A percentile compares a stretch with the other conserved stretches of the same genome.
These are phyloP conservation scores for Candida coquimbonensis DNA, from an alignment of 805 yeast species.

Conservation along the genomic window DNA sequence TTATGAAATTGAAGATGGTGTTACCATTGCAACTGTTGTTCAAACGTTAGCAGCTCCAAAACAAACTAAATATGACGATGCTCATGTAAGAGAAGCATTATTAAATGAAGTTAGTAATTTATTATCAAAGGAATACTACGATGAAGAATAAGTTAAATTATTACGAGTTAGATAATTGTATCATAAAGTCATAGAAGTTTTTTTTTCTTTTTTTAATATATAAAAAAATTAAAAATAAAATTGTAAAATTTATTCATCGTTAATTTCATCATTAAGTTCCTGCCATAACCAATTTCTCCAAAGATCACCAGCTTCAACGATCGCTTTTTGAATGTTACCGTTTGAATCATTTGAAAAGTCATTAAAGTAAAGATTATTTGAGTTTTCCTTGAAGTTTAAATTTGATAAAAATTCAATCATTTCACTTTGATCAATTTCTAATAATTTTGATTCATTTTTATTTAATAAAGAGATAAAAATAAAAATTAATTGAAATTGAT, in stretches of 20 bases:
- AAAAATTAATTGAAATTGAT: conserved; percentile 71
- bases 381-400: conserved; percentile 7
- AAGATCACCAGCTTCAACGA: conserved; percentile 75
- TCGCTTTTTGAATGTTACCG: conserved; percentile 56
- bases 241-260: conserved; percentile 7
- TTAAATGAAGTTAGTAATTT: conserved; percentile 23
- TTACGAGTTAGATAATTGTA: no score
- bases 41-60: conserved; percentile 21
- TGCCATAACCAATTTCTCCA: conserved; percentile 80
- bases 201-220: background rate
- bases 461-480: conserved; percentile 73
- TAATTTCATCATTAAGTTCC: conserved; percentile 41
- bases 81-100: conserved; percentile 23
- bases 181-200: background rate
- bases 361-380: background rate
- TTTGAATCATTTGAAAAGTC: background rate
- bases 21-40: conserved; percentile 20
- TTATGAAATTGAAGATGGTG: conserved; percentile 23
- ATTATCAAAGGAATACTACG: background rate
- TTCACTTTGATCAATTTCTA: conserved; percentile 88
- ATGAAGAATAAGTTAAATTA: no score
- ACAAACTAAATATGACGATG: conserved; percentile 30
- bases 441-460: conserved; percentile 67
- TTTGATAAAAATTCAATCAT: conserved; percentile 70
- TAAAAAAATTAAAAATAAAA: background rate